Evolutionary conservation across 78 protist species (phyloP).

Genomic region (Dictyostelium purpureum): DNA sequence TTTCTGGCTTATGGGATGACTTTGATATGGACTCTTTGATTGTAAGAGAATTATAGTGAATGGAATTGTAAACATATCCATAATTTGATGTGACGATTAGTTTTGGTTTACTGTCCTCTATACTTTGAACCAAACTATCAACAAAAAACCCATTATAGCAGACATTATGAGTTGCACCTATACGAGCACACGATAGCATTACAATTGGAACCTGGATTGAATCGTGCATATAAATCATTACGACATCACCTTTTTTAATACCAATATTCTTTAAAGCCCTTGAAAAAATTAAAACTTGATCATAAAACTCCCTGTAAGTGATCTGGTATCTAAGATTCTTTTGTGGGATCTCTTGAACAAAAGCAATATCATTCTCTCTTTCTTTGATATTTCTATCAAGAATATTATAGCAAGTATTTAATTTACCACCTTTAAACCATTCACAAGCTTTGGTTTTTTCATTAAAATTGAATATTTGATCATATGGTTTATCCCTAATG

Average conservation of each 20-base stretch:
- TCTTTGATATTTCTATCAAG: constrained; percentile 56
- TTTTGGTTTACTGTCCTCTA: constrained; percentile 77
- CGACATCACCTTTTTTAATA: constrained; percentile 88
- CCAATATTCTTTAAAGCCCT: constrained; percentile 70
- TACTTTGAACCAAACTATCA: not conserved
- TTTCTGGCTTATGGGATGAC: not conserved
- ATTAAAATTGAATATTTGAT: not conserved
- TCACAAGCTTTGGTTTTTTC: not conserved
- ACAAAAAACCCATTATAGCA: constrained; percentile 55
- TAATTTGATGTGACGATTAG: constrained; percentile 58
- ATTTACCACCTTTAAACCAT: constrained; percentile 90
- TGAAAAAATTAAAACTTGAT: constrained; percentile 72
- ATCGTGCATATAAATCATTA: constrained; percentile 92
- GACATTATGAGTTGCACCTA: constrained; percentile 93
- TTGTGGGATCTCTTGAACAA: too few relatives aligned
- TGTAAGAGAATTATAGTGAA: not conserved
- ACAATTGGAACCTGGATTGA: constrained; percentile 41
- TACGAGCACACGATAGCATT: constrained; percentile 94
- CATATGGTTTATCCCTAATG: constrained; percentile 37
- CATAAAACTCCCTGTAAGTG: constrained; percentile 13
- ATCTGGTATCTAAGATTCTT: too few relatives aligned
- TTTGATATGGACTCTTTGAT: constrained; percentile 20
- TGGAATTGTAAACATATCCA: constrained; percentile 17
- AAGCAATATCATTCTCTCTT: too few relatives aligned
- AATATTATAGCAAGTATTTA: constrained; percentile 82